Base-by-base conservation (phyloP, 805 yeast genomes). In the Kluyveromyces aestuarii region DNA sequence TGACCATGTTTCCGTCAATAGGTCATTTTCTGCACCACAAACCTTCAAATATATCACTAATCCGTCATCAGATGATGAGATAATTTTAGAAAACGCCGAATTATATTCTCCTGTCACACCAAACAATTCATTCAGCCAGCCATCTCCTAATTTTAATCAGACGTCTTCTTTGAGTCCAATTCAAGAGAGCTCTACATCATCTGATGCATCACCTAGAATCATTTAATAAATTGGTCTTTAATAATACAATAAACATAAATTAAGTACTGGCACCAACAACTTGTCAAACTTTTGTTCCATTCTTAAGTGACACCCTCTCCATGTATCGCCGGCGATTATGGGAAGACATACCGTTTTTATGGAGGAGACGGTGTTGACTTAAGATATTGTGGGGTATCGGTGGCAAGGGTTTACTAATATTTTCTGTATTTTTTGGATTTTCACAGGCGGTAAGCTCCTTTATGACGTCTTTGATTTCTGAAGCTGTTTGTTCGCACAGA, bases 401-500 rank as follows among this genome's bases (percentile, higher is more conserved):
- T 30, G 45, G 45, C 10, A 43, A 18, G 10, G 21, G 9, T 16
- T 35, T 33, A 2, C 8, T 14, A 8, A 3, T 2, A 11, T 21
- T 6, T 9, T 16, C 18, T 10, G 8, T 8, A 14, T 10, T 3
- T 14, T 14, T 10, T 6, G 36, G 17, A 30, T 9, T 2, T 11
- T 43, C 27, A 16, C 7, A 27, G 7, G 25, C 8, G 11, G 48
- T 49, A 17, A 64, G 48, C 18, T 54, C 55, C 40, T 56, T 49
- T 13, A 65, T 58, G 6, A 60, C 48, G 14, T 43, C 47, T 45
- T 55, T 61, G 2, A 65, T 65, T 27, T 57, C 51, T 25, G 51
- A 52, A 44, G 67, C 63, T 25, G 62, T 56, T 37, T 53, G 46
- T 44, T 64, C 67, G 44, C 69, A 64, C 56, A 64, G 48, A 9